Conservation (phyloP, 2,329 filamentous ascomycete genomes). For the Epicoccum nigrum region DNA sequence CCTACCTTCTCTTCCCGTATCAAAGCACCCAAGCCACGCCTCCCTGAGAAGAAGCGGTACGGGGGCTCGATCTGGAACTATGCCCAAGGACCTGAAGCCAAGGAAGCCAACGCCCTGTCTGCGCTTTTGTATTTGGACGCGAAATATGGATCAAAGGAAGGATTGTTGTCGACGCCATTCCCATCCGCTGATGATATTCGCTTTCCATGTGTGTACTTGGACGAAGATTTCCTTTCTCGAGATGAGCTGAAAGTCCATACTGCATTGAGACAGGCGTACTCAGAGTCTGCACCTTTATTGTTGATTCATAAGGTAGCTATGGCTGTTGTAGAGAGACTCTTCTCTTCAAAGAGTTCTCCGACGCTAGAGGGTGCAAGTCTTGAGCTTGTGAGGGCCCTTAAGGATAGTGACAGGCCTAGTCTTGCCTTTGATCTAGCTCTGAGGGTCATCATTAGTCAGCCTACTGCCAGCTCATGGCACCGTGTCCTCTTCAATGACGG, state of each 20-base stretch:
- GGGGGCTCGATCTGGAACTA: not conserved
- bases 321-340: conserved; percentile 20
- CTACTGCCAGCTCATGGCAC: conserved; percentile 53
- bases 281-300: conserved; percentile 20
- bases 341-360: conserved; percentile 9
- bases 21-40: not conserved
- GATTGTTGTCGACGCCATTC: conserved; percentile 37
- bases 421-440: conserved; percentile 39
- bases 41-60: conserved; percentile 8
- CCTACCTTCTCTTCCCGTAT: not conserved
- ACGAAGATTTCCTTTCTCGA: conserved; percentile 37
- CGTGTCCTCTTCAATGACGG: conserved; percentile 40
- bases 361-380: conserved; percentile 32
- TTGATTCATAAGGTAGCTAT: conserved; percentile 26
- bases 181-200: conserved; percentile 25
- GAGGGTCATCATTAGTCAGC: conserved; percentile 37
- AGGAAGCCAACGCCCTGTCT: conserved; percentile 39
- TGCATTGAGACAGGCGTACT: not conserved
- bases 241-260: conserved; percentile 17
- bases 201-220: conserved; percentile 45
- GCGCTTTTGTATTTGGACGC: conserved; percentile 43
- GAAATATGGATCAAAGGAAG: conserved; percentile 18
- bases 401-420: conserved; percentile 38
- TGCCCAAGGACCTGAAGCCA: not conserved
- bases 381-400: conserved; percentile 28